phyloP scores from a whole-genome alignment of 331 rosid species.

The Prunus yedoensis region DNA sequence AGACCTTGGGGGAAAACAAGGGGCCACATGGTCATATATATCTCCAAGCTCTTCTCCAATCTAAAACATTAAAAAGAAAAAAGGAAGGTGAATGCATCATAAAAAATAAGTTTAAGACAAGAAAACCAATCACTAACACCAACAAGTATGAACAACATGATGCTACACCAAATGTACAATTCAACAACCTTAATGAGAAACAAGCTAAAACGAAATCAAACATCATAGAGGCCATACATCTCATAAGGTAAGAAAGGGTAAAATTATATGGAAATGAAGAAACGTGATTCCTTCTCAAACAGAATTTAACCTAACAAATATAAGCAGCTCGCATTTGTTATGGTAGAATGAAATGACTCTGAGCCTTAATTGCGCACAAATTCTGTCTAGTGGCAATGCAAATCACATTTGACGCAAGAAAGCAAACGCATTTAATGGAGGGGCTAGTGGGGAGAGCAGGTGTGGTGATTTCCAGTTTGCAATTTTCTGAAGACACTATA shows the following conservation, averaged over 20 bases:
- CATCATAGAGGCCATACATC: neutral
- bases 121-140: neutral
- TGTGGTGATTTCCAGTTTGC: too few species aligned
- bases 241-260: neutral
- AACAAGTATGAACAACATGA: neutral
- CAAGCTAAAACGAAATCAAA: neutral
- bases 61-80: constrained; percentile 44
- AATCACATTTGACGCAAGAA: too few species aligned
- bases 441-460: too few species aligned
- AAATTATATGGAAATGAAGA: neutral
- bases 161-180: neutral
- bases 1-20: constrained; percentile 97
- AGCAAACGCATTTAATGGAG: too few species aligned
- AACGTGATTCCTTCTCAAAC: too few species aligned
- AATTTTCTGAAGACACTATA: too few species aligned
- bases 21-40: constrained; percentile 85
- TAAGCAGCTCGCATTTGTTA: too few species aligned
- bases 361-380: too few species aligned
- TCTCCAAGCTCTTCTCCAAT: constrained; percentile 96
- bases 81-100: neutral
- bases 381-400: too few species aligned
- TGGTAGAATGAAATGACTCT: too few species aligned
- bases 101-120: neutral
- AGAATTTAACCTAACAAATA: too few species aligned
- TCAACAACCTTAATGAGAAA: neutral